These are phyloP conservation scores for Diplocarpon rosae DNA, from an alignment of 2,329 filamentous ascomycete genomes.

Conservation along the genomic window DNA sequence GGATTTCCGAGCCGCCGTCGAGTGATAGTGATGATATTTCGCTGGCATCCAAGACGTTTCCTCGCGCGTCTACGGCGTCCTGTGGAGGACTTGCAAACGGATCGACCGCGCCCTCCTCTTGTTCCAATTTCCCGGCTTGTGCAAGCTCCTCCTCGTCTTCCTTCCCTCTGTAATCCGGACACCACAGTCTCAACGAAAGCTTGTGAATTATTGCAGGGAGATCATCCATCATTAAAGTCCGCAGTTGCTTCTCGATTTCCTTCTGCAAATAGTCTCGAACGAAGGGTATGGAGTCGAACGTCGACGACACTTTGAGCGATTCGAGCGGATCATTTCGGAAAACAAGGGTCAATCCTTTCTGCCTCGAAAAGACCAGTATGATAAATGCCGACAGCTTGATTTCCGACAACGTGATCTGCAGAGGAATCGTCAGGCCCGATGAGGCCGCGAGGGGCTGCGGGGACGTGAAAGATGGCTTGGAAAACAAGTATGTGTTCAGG, in stretches of 20 bases:
- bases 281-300: slow-evolving; percentile 97
- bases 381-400: slow-evolving; percentile 96
- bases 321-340: slow-evolving; percentile 98
- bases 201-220: slow-evolving; percentile 92
- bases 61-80: slow-evolving; percentile 71
- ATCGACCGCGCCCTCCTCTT: slow-evolving; percentile 48
- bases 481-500: slow-evolving; percentile 87
- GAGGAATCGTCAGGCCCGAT: slow-evolving; percentile 88
- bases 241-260: slow-evolving; percentile 87
- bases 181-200: slow-evolving; percentile 79
- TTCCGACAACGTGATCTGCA: slow-evolving; percentile 92
- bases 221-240: slow-evolving; percentile 95
- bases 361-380: slow-evolving; percentile 92
- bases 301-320: slow-evolving; percentile 95
- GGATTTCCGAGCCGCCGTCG: slow-evolving; percentile 68
- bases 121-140: slow-evolving; percentile 38
- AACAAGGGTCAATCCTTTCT: slow-evolving; percentile 91
- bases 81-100: slow-evolving; percentile 72
- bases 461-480: slow-evolving; percentile 84
- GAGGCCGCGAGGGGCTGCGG: slow-evolving; percentile 85
- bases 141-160: slow-evolving; percentile 47
- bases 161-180: slow-evolving; percentile 67
- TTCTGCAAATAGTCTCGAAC: slow-evolving; percentile 94
- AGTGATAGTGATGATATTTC: slow-evolving; percentile 68
- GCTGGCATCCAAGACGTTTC: slow-evolving; percentile 63